Evolutionary conservation across 1,284 basidiomycete genomes (phyloP).

Genomic region (Coriolopsis trogii): DNA sequence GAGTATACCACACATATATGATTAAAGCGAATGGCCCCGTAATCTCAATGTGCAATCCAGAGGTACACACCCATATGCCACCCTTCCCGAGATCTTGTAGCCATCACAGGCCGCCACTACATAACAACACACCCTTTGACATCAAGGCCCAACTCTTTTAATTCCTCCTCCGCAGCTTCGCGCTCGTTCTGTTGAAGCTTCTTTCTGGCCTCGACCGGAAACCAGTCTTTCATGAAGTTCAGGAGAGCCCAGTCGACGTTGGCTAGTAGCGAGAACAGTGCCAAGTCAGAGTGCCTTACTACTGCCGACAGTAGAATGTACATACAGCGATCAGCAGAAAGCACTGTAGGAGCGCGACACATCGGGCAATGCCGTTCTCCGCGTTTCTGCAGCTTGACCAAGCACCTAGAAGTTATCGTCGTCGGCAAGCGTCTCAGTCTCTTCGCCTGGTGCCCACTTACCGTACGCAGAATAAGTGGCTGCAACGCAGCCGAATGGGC

Average conservation of each 20-base stretch:
- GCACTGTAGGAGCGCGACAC: conserved; percentile 79
- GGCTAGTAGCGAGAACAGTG: conserved; percentile 49
- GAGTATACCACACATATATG: no score
- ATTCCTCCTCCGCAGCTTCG: conserved; percentile 76
- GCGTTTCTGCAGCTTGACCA: conserved; percentile 93
- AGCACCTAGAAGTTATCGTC: no score
- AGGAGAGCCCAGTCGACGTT: conserved; percentile 84
- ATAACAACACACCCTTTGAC: conserved; percentile 36
- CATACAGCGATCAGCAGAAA: conserved; percentile 76
- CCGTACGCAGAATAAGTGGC: conserved; percentile 92
- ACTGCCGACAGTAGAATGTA: conserved; percentile 18
- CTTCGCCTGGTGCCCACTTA: no score
- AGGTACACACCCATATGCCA: no score
- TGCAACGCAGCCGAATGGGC: conserved; percentile 83
- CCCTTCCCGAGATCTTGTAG: no score
- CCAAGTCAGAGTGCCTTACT: background rate
- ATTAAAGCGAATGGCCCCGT: no score
- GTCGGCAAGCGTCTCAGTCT: no score
- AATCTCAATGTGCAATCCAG: no score
- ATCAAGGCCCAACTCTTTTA: conserved; percentile 64
- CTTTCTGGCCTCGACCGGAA: conserved; percentile 81
- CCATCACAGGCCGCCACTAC: no score
- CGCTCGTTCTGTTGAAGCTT: conserved; percentile 81
- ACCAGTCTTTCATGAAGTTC: conserved; percentile 92
- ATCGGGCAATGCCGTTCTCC: conserved; percentile 84